Percentiles rank a stretch among this genome's conserved stretches.
Evolutionary conservation across 352 stramenopile species (phyloP).

Genomic region (Thraustotheca clavata): DNA sequence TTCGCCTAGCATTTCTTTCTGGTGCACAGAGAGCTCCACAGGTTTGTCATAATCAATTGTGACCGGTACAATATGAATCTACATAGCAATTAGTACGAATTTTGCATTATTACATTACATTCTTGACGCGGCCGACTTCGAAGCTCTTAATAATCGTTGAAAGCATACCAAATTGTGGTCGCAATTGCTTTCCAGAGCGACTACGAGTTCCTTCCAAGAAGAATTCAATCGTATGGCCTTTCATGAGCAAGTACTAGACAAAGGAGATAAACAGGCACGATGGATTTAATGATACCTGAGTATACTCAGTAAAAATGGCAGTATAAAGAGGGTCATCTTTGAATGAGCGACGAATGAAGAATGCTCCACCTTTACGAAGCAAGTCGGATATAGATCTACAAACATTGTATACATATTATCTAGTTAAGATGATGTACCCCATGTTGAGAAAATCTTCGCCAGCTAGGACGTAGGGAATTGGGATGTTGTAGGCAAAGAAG

Average conservation of each 20-base stretch:
- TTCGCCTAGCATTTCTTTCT: constrained; percentile 71
- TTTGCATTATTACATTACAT: constrained; percentile 29
- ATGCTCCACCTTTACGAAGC: constrained; percentile 59
- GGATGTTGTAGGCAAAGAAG: constrained; percentile 85
- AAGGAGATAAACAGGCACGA: neutral
- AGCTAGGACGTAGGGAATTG: constrained; percentile 69
- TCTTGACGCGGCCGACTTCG: constrained; percentile 55
- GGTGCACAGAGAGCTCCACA: constrained; percentile 67
- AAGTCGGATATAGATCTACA: constrained; percentile 37
- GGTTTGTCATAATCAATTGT: constrained; percentile 85
- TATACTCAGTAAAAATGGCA: constrained; percentile 73
- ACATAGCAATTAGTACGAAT: constrained; percentile 3
- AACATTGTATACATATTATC: neutral
- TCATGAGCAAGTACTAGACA: constrained; percentile 49
- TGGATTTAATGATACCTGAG: constrained; percentile 28
- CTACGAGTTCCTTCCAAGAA: constrained; percentile 81
- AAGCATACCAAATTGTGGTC: constrained; percentile 74
- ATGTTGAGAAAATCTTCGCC: constrained; percentile 76
- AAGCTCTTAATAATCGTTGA: constrained; percentile 64
- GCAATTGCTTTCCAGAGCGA: constrained; percentile 72
- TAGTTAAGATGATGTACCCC: constrained; percentile 24
- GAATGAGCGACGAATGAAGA: constrained; percentile 76
- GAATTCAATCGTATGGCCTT: constrained; percentile 77
- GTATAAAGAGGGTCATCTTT: constrained; percentile 60
- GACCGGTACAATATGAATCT: constrained; percentile 73